Base-by-base conservation (phyloP, 2,329 filamentous ascomycete species). In the Catunica adiposa region DNA sequence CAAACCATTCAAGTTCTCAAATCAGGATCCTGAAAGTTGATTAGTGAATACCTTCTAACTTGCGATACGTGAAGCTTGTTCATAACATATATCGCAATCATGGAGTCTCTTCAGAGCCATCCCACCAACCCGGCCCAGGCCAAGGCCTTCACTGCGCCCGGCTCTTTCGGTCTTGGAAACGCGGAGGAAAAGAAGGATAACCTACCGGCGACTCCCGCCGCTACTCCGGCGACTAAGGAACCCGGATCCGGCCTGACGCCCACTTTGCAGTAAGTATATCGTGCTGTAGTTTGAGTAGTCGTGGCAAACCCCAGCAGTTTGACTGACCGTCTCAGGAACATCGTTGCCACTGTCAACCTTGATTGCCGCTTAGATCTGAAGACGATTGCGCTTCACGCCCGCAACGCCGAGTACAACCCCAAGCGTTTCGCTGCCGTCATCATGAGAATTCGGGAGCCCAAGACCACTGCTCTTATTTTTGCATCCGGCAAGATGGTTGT, bases 361-460 rank as follows among this genome's bases (percentile, higher is more conserved):
- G 88, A 94, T 76, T 96, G 90, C 73, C 89, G 90, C 64, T 75
- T 97, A 73, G 92, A 98, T 69, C 79, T 98, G 63, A 97, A 97
- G 84, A 97, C 92, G 64, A 97, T 98, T 69, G 92, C 92, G 64
- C 79, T 97, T 68, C 92, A 98, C 71, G 92, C 92, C 61, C 84
- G 92, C 72, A 98, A 97, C 70, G 92, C 92, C 61, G 92, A 97
- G 77, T 96, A 96, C 77, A 96, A 95, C 68, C 89, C 89, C 60
- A 95, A 96, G 89, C 90, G 90, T 84, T 97, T 97, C 68, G 92
- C 90, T 64, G 90, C 90, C 67, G 90, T 97, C 62, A 97, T 98
- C 71, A 97, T 98, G 92, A 89, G 92, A 74, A 98, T 98, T 63
- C 89, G 92, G 66, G 92, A 98, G 66, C 92, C 92, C 59, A 98